A percentile compares a stretch with the other conserved stretches of the same genome.
Evolutionary conservation across 1,284 basidiomycete species (phyloP).

Genomic region (Sporisorium scitamineum): DNA sequence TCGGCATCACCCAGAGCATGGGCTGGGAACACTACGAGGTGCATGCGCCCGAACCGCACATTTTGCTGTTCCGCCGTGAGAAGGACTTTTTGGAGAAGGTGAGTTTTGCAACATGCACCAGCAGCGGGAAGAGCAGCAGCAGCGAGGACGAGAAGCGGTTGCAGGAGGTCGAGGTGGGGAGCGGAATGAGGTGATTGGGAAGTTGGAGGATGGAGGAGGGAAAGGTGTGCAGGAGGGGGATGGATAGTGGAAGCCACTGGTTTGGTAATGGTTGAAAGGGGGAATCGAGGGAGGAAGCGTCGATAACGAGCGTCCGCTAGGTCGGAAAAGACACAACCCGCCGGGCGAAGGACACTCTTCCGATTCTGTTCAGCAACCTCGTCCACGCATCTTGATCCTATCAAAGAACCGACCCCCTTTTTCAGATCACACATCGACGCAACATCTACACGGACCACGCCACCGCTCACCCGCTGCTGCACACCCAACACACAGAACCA

Average conservation of each 20-base stretch:
- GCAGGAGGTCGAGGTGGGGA: not conserved
- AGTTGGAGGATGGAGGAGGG: not conserved
- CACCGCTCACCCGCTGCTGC: not conserved
- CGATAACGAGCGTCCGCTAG: no score
- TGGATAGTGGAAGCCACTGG: no score
- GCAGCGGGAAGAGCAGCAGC: not conserved
- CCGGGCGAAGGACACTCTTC: no score
- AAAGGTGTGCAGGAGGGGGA: no score
- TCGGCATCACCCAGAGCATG: slow-evolving; percentile 93
- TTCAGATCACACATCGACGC: not conserved
- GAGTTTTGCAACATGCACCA: not conserved
- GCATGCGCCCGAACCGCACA: slow-evolving; percentile 75
- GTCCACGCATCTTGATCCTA: no score
- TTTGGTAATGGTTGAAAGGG: no score
- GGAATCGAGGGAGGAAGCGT: no score
- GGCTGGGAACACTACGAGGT: slow-evolving; percentile 99
- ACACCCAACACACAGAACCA: not conserved
- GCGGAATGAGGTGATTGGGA: no score
- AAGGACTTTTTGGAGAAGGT: slow-evolving; percentile 70
- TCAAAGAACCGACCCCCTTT: no score
- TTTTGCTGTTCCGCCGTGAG: slow-evolving; percentile 72
- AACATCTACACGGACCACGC: not conserved
- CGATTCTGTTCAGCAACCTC: no score
- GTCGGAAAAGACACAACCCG: no score
- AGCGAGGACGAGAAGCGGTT: not conserved